These are phyloP conservation scores for Cryphonectria japonica DNA, from an alignment of 2,329 filamentous ascomycete genomes.

Conservation along the genomic window DNA sequence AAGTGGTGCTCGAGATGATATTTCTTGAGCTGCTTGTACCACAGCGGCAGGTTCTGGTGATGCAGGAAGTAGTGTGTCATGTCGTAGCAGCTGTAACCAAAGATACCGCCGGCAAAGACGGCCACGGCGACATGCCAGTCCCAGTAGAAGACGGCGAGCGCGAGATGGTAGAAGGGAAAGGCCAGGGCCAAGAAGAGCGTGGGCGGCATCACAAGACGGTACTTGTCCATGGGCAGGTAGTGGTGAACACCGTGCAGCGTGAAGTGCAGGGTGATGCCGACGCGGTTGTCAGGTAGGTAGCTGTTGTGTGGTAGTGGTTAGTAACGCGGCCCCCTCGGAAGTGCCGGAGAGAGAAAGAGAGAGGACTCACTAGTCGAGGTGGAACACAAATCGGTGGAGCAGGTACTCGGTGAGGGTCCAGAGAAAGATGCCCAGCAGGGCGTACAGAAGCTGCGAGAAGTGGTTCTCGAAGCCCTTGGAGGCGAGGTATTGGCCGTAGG, in stretches of 20 bases:
- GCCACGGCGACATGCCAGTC: slow-evolving; percentile 81
- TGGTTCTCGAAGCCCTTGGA: slow-evolving; percentile 60
- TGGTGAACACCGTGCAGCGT: slow-evolving; percentile 96
- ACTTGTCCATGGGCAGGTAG: slow-evolving; percentile 98
- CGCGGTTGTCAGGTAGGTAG: slow-evolving; percentile 87
- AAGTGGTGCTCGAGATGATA: slow-evolving; percentile 98
- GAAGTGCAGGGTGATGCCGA: slow-evolving; percentile 87
- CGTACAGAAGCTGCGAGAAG: slow-evolving; percentile 61
- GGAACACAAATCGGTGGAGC: slow-evolving; percentile 89
- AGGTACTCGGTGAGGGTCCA: slow-evolving; percentile 93
- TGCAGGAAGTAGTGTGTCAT: slow-evolving; percentile 98
- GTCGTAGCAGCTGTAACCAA: slow-evolving; percentile 96
- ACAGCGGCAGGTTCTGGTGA: slow-evolving; percentile 86
- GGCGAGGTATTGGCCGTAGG: slow-evolving; percentile 72
- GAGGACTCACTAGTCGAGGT: slow-evolving; percentile 79
- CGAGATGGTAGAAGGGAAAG: slow-evolving; percentile 88
- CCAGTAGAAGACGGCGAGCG: slow-evolving; percentile 79
- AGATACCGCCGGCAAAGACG: slow-evolving; percentile 87
- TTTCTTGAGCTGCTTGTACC: slow-evolving; percentile 93
- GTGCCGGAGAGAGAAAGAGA: neutral
- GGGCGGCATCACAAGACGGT: slow-evolving; percentile 96
- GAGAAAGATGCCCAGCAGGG: slow-evolving; percentile 70
- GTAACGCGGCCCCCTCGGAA: neutral
- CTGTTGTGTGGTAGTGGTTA: slow-evolving; percentile 47
- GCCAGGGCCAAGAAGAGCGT: slow-evolving; percentile 83